phyloP scores from a whole-genome alignment of 495 filamentous ascomycete genomes.

The Penicillium desertorum region DNA sequence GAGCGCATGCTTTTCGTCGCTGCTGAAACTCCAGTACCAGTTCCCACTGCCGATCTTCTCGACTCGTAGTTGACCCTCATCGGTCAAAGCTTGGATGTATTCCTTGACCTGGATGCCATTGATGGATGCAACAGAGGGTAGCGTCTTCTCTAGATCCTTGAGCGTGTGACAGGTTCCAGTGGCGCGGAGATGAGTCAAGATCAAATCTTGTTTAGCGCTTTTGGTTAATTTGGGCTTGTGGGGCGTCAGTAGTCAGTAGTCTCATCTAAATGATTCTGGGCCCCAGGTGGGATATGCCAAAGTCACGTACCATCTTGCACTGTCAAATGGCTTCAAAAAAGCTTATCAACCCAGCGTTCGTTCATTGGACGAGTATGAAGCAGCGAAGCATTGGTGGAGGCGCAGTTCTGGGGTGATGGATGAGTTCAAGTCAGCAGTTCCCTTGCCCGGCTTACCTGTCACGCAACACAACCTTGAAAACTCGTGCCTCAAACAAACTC shows the following conservation, averaged over 20 bases:
- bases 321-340: neutral
- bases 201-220: slow-evolving; percentile 59
- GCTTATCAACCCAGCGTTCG: neutral
- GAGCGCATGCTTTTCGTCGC: slow-evolving; percentile 58
- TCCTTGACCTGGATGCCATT: slow-evolving; percentile 70
- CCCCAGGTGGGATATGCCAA: neutral
- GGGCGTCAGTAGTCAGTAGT: slow-evolving; percentile 28
- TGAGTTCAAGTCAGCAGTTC: slow-evolving; percentile 5
- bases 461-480: neutral
- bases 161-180: slow-evolving; percentile 66
- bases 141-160: slow-evolving; percentile 71
- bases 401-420: neutral
- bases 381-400: slow-evolving; percentile 18
- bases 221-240: slow-evolving; percentile 65
- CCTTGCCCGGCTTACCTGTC: neutral
- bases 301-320: slow-evolving; percentile 26
- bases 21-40: slow-evolving; percentile 77
- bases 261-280: neutral
- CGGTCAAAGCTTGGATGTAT: slow-evolving; percentile 60
- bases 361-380: slow-evolving; percentile 5
- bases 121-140: slow-evolving; percentile 67
- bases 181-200: slow-evolving; percentile 62
- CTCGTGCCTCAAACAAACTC: neutral
- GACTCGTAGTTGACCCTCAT: slow-evolving; percentile 65
- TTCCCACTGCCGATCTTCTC: slow-evolving; percentile 81